Percentiles rank a stretch among this genome's conserved stretches.
Evolutionary conservation across 2,329 filamentous ascomycete species (phyloP).

Genomic region (Colletotrichum gloeosporioides): DNA sequence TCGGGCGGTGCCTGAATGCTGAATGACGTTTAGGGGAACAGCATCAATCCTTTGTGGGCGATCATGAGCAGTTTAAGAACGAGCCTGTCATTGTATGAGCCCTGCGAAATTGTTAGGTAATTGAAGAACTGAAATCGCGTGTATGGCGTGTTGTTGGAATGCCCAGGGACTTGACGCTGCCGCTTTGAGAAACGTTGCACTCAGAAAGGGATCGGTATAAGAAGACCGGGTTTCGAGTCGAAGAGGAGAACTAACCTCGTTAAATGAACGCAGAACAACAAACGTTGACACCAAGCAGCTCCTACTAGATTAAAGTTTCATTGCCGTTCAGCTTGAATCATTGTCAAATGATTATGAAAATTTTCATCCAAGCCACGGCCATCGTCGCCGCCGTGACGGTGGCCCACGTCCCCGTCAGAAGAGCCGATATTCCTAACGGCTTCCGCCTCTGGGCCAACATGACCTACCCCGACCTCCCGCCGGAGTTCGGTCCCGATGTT

Average conservation of each 20-base stretch:
- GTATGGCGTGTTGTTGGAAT: neutral
- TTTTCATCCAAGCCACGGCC: neutral
- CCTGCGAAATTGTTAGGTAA: neutral
- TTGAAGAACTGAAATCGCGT: neutral
- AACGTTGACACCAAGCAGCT: neutral
- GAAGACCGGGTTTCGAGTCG: neutral
- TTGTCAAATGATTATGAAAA: neutral
- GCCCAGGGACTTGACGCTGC: neutral
- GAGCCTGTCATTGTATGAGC: neutral
- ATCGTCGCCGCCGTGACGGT: neutral
- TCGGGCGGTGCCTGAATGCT: neutral
- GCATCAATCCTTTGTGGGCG: neutral
- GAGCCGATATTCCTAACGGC: neutral
- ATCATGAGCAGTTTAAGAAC: neutral
- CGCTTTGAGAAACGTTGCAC: neutral
- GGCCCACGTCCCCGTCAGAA: neutral
- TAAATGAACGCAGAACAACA: neutral
- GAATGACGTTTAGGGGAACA: neutral
- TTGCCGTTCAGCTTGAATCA: neutral
- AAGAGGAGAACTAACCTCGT: neutral
- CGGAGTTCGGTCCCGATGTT: neutral
- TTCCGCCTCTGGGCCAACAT: constrained; percentile 4
- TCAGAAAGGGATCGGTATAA: neutral
- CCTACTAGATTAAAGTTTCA: neutral
- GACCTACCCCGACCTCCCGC: neutral